These are phyloP conservation scores for Madurella fahalii DNA, from an alignment of 2,329 filamentous ascomycete species.

Conservation along the genomic window DNA sequence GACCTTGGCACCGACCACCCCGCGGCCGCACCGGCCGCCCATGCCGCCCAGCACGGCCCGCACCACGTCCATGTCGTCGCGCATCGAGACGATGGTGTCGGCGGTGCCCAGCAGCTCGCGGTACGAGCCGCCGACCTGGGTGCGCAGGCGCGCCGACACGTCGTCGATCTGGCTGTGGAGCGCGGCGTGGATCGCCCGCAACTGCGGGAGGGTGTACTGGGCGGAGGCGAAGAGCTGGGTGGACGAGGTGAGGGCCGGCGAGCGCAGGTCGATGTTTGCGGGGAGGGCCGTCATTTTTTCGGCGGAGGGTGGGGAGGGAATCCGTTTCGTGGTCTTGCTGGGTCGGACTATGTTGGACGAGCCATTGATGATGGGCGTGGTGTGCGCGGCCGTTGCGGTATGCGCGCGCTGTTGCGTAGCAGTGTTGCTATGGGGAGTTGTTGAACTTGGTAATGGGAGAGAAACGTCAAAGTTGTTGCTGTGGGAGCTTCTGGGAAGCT, in stretches of 20 bases:
- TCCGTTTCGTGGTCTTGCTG: background rate
- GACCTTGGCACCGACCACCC: constrained; percentile 63
- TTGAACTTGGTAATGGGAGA: too few relatives aligned
- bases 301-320: background rate
- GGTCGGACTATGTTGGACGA: background rate
- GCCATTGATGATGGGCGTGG: background rate
- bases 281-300: background rate
- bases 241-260: constrained; percentile 38
- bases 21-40: constrained; percentile 72
- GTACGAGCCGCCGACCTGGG: constrained; percentile 66
- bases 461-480: too few relatives aligned
- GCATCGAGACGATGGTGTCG: constrained; percentile 91
- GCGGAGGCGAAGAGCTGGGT: constrained; percentile 50
- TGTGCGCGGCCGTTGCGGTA: background rate
- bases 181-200: constrained; percentile 58
- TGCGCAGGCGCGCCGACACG: constrained; percentile 58
- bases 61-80: constrained; percentile 67
- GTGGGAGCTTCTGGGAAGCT: too few relatives aligned
- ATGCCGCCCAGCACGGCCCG: constrained; percentile 69
- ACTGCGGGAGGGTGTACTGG: constrained; percentile 57
- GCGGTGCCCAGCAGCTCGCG: constrained; percentile 87
- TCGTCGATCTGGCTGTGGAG: constrained; percentile 59
- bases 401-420: background rate
- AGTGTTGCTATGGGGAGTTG: too few relatives aligned
- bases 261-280: background rate